Percentiles rank a stretch among this genome's conserved stretches.
These are phyloP conservation scores for Typha latifolia DNA, from an alignment of 176 grass and related monocot species.

Conservation along the genomic window DNA sequence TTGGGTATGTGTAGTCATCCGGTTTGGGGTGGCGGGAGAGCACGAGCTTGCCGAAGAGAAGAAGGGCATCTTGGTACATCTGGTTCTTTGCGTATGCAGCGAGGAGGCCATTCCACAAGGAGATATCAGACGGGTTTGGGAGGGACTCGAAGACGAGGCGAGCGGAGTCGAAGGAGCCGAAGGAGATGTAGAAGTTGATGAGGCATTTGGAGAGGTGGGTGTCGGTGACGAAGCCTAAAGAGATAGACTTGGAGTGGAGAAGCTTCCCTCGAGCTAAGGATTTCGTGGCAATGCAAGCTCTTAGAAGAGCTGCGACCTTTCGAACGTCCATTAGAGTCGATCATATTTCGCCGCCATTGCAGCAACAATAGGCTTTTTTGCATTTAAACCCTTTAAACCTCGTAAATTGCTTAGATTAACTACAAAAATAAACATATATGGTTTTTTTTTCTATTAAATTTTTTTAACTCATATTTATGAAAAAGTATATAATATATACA, in stretches of 20 bases:
- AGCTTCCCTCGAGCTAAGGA: slow-evolving; percentile 9
- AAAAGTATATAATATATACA: too few species aligned
- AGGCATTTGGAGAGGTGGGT: slow-evolving; percentile 3
- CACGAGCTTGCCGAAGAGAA: slow-evolving; percentile 11
- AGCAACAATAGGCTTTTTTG: too few species aligned
- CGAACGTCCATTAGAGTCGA: not conserved
- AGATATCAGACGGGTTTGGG: not conserved
- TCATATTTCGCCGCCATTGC: too few species aligned
- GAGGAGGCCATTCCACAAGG: slow-evolving; percentile 20
- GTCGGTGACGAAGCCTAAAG: slow-evolving; percentile 1
- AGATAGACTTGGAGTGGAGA: slow-evolving; percentile 16
- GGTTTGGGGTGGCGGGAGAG: slow-evolving; percentile 2
- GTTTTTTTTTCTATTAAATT: too few species aligned
- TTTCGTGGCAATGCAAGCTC: slow-evolving; percentile 1
- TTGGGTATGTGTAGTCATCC: slow-evolving; percentile 17
- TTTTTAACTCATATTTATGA: too few species aligned
- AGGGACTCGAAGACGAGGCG: slow-evolving; percentile 10
- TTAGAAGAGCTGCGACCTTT: slow-evolving; percentile 4
- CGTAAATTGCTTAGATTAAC: too few species aligned
- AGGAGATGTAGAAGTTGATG: slow-evolving; percentile 23
- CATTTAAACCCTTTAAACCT: too few species aligned
- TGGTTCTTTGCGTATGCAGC: slow-evolving; percentile 16
- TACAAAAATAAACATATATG: too few species aligned
- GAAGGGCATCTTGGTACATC: slow-evolving; percentile 3
- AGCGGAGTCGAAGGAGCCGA: slow-evolving; percentile 5